A percentile compares a stretch with the other conserved stretches of the same genome.
Evolutionary conservation across 2,329 filamentous ascomycete species (phyloP).

Genomic region (Fusarium nodosum): DNA sequence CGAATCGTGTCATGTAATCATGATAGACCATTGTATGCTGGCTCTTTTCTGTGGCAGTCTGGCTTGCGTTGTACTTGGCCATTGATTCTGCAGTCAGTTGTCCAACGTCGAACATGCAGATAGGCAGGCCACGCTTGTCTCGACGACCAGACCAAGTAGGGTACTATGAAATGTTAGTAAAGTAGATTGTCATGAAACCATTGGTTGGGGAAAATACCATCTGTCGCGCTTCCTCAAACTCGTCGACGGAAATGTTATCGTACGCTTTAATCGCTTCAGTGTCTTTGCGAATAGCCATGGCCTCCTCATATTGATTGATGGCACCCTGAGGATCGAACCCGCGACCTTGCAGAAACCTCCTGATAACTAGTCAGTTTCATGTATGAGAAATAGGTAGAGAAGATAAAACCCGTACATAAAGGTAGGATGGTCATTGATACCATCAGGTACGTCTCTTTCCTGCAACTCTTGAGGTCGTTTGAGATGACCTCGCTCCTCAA

Average conservation of each 20-base stretch:
- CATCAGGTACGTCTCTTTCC: not conserved
- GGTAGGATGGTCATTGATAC: not conserved
- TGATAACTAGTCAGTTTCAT: not conserved
- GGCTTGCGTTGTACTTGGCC: conserved; percentile 3
- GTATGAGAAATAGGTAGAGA: rapidly evolving
- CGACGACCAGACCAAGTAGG: conserved; percentile 2
- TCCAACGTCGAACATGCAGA: not conserved
- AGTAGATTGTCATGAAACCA: rapidly evolving
- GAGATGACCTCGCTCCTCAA: not conserved
- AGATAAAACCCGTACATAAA: not conserved
- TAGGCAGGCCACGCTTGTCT: not conserved
- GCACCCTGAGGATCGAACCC: not conserved
- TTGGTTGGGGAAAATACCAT: not conserved
- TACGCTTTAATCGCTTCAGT: not conserved
- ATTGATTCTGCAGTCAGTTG: not conserved
- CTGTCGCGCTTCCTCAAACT: conserved; percentile 2
- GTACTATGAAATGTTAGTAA: not conserved
- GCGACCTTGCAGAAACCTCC: not conserved
- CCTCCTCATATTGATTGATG: not conserved
- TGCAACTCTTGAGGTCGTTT: not conserved
- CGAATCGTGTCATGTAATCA: conserved; percentile 1
- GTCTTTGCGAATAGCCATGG: not conserved
- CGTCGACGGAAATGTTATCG: not conserved
- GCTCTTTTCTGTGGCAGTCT: not conserved
- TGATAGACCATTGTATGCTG: not conserved